Evolutionary conservation across 495 filamentous ascomycete genomes (phyloP).

Genomic region (Geopyxis carbonaria): DNA sequence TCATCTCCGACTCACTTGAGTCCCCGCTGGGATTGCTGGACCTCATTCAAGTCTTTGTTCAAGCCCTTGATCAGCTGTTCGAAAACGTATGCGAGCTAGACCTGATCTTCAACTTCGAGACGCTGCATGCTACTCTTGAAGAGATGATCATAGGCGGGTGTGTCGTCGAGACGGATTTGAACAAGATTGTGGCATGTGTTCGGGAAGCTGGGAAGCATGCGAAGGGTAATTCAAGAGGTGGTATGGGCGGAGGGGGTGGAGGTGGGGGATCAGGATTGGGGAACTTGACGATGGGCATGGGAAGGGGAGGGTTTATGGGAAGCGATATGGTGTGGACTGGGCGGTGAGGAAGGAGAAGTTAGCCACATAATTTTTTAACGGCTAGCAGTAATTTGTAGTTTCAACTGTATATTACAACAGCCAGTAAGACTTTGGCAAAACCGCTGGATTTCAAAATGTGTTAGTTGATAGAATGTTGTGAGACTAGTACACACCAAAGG

Average conservation of each 20-base stretch:
- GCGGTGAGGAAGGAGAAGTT: too few relatives aligned
- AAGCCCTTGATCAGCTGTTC: constrained; percentile 83
- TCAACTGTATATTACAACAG: too few relatives aligned
- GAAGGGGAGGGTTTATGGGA: constrained; percentile 30
- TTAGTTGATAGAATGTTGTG: too few relatives aligned
- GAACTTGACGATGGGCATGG: constrained; percentile 26
- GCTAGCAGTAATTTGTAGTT: too few relatives aligned
- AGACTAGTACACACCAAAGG: too few relatives aligned
- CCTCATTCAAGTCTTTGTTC: constrained; percentile 94
- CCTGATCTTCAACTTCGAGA: constrained; percentile 97
- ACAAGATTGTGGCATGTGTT: constrained; percentile 74
- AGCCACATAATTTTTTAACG: too few relatives aligned
- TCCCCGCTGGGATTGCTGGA: constrained; percentile 90
- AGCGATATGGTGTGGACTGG: constrained; percentile 43
- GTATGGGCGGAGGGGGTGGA: constrained; percentile 16
- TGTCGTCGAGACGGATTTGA: constrained; percentile 81
- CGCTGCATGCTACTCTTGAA: constrained; percentile 70
- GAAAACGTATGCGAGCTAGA: constrained; percentile 98
- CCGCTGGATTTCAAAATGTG: too few relatives aligned
- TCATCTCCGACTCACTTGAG: constrained; percentile 94
- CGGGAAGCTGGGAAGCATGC: constrained; percentile 56
- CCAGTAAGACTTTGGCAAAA: too few relatives aligned
- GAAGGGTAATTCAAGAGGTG: constrained; percentile 38
- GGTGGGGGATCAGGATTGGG: constrained; percentile 11
- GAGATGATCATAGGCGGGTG: constrained; percentile 97